Evolutionary conservation across 2,329 filamentous ascomycete species (phyloP).

Genomic region (Penicillium sclerotigenum): DNA sequence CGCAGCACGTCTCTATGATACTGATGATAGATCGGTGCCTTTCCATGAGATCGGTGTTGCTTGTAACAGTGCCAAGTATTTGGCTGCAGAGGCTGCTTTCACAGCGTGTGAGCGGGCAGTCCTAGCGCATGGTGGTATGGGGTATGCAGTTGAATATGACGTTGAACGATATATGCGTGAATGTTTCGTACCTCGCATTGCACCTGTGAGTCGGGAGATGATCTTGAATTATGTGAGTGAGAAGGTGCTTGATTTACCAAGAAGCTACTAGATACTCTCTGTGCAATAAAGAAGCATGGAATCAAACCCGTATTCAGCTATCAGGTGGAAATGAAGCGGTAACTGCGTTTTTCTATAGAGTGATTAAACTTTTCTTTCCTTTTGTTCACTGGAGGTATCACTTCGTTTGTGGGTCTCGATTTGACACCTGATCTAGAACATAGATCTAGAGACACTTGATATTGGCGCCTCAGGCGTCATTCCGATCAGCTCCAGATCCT

Average conservation of each 20-base stretch:
- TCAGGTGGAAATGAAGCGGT: neutral
- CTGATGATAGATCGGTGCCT: constrained; percentile 51
- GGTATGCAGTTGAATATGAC: constrained; percentile 62
- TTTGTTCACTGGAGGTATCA: too few species aligned
- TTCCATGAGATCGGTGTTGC: constrained; percentile 61
- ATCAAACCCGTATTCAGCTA: neutral
- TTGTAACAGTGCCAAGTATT: constrained; percentile 68
- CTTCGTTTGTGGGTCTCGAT: too few species aligned
- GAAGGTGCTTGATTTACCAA: constrained; percentile 43
- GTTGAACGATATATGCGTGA: constrained; percentile 60
- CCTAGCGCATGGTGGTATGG: constrained; percentile 60
- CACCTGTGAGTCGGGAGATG: constrained; percentile 56
- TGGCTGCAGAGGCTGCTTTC: constrained; percentile 60
- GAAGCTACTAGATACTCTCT: constrained; percentile 38
- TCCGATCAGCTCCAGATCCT: too few species aligned
- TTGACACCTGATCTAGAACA: too few species aligned
- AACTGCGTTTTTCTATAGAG: too few species aligned
- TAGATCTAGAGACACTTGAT: too few species aligned
- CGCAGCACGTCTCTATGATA: constrained; percentile 57
- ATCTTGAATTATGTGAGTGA: constrained; percentile 47
- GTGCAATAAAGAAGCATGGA: neutral
- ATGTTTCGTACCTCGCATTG: constrained; percentile 58
- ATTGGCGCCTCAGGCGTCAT: too few species aligned
- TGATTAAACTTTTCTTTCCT: too few species aligned
- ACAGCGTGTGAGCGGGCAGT: constrained; percentile 58